Evolutionary conservation across 2,329 filamentous ascomycete genomes (phyloP), one percentile per base, ranked within the genome.

Genomic region (Cercospora zeina): DNA sequence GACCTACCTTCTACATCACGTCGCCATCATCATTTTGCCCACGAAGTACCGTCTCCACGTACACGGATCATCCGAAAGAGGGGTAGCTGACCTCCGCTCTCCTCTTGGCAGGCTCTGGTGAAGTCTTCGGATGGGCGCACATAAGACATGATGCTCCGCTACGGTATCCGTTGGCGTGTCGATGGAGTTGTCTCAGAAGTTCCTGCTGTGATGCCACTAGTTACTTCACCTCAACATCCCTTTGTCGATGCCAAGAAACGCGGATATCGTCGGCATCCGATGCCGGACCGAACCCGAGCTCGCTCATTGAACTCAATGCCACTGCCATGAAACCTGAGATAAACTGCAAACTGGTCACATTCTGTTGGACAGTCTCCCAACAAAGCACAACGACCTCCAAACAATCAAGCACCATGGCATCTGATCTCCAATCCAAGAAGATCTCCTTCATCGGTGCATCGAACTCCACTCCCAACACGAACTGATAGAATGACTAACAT

Each of bases 361-460:
- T 45, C 19, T 34, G 14, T 49, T 49, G 27, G 13, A 49, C 13
- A 49, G 8, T 27, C 27, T 19, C 14, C 42, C 4, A 27, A 49
- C 13, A 14, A 5, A 7, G 13, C 42, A n/a, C 30, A n/a, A 30
- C 1, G 11, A 3, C 16, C 4, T 2, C 27, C 27, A 53, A 27
- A 53, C 1, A 11, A 53, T 3, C 27, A 19, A 31, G 9, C 30
- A 53, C 9, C 33, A 59, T 59, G 56, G 56, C 47, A 53, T 59
- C 56, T 19, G 65, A 66, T 51, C 61, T 67, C 11, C 54, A 61
- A 16, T 66, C 68, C 4, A 58, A 68, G 62, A 69, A 63, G 19
- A 66, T 69, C 61, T 63, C 68, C 65, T 69, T 69, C 61, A 69
- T 69, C 9, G 68, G 68, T 67, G 62, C n/a, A 1, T 13, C 19